Base-by-base conservation (phyloP, 1,139 yeast species). In the Meyerozyma athensensis region DNA sequence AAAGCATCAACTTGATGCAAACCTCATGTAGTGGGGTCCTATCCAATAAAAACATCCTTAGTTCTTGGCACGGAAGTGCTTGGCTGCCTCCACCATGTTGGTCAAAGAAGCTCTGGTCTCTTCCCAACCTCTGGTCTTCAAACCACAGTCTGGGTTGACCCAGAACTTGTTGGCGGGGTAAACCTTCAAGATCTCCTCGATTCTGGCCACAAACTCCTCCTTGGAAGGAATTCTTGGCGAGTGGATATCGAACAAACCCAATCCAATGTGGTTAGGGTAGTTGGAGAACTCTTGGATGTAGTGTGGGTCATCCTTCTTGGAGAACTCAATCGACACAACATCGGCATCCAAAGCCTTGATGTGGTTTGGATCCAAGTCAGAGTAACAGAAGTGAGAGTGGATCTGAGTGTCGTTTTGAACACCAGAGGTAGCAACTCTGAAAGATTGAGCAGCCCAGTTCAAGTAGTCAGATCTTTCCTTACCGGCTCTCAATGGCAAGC, bases 101-200 rank as follows among this genome's bases (percentile, higher is more conserved):
- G 94, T 84, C 72, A 92, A 84, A 49, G 90, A 82, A 58, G 79
- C 82, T 58, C 59, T 74, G 58, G 87, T 85, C 77, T 86, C 95
- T 52, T 83, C 83, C 95, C 95, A 86, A 54, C 90, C 92, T 79
- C 96, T 84, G 65, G 96, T 86, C 85, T 90, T 90, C 71, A 90
- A 81, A 81, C 98, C 98, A 83, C 98, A 92, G 77, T 92, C 98
- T 62, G 98, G 98, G 94, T 92, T 92, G 63, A 92, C 94, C 97
- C 97, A 92, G 81, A 92, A 86, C 74, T 90, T 90, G 67, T 86
- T 86, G 63, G 94, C 94, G 65, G 97, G 96, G 79, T 90, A 92
- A 48, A 86, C 94, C 76, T 89, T 87, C 72, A 92, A 77, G 77
- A 92, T 90, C 66, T 87, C 95, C 61, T 81, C 81, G 62, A 92